phyloP scores from a whole-genome alignment of 352 stramenopile genomes.

The Phytophthora uliginosa region DNA sequence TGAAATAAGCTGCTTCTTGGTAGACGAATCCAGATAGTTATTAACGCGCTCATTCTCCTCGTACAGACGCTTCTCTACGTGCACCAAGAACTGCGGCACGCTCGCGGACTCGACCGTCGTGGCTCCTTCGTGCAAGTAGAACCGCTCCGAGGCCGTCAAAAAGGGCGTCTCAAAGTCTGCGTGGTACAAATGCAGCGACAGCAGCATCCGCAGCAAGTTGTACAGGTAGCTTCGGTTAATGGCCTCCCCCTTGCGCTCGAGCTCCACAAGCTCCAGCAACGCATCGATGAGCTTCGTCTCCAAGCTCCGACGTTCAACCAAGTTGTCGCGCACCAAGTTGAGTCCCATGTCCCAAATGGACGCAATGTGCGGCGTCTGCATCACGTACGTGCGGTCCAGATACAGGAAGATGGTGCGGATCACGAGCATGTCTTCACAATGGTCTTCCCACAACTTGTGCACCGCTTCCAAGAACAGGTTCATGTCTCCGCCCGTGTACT shows the following conservation, averaged over 20 bases:
- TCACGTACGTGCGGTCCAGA: conserved; percentile 92
- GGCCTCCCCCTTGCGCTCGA: conserved; percentile 88
- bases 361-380: conserved; percentile 84
- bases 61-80: conserved; percentile 89
- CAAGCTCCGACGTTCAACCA: conserved; percentile 63
- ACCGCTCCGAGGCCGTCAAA: conserved; percentile 86
- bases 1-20: conserved; percentile 73
- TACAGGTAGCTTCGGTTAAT: conserved; percentile 89
- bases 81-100: conserved; percentile 88
- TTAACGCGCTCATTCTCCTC: conserved; percentile 85
- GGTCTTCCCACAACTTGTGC: conserved; percentile 89
- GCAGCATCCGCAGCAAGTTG: conserved; percentile 86
- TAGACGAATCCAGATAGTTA: conserved; percentile 82
- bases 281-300: conserved; percentile 78
- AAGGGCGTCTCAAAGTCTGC: conserved; percentile 90
- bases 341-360: conserved; percentile 95
- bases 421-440: conserved; percentile 94
- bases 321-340: conserved; percentile 67
- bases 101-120: conserved; percentile 63
- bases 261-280: conserved; percentile 88
- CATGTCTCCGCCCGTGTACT: conserved; percentile 69
- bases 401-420: conserved; percentile 96
- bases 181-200: conserved; percentile 89
- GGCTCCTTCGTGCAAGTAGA: conserved; percentile 88
- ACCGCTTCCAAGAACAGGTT: conserved; percentile 82